Conservation (phyloP, 805 yeast species). For the Ogataea paradorogensis region DNA sequence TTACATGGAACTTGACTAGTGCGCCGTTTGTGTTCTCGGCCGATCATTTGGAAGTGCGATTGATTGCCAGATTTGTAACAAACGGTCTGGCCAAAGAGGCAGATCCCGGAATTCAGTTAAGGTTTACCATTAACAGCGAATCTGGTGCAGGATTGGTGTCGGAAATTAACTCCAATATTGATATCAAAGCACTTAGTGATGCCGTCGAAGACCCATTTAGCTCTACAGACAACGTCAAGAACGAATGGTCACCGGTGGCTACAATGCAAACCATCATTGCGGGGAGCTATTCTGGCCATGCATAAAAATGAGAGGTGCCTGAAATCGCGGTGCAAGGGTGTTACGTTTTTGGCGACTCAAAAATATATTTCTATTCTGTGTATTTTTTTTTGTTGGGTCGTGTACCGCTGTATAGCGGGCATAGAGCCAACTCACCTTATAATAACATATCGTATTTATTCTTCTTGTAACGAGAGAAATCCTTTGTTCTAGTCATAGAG, state of each 20-base stretch:
- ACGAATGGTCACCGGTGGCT: slow-evolving; percentile 39
- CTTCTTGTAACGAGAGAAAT: background rate
- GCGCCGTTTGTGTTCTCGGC: slow-evolving; percentile 38
- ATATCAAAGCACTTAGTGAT: slow-evolving; percentile 26
- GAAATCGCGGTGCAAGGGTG: slow-evolving; percentile 8
- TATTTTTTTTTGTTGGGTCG: slow-evolving; percentile 9
- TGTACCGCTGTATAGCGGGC: slow-evolving; percentile 5
- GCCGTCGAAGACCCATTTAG: slow-evolving; percentile 36
- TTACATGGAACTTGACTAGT: slow-evolving; percentile 70
- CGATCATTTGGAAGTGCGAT: slow-evolving; percentile 51
- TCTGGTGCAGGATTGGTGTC: slow-evolving; percentile 44
- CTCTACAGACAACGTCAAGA: slow-evolving; percentile 21
- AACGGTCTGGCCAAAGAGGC: slow-evolving; percentile 68
- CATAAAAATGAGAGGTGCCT: slow-evolving; percentile 5
- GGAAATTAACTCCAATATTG: slow-evolving; percentile 39
- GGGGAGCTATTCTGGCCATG: slow-evolving; percentile 47
- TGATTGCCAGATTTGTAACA: slow-evolving; percentile 85
- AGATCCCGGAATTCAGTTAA: slow-evolving; percentile 68
- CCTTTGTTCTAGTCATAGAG: background rate
- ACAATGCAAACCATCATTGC: slow-evolving; percentile 46
- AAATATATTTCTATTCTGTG: slow-evolving; percentile 8
- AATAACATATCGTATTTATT: slow-evolving; percentile 2
- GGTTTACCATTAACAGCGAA: slow-evolving; percentile 49
- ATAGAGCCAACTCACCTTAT: slow-evolving; percentile 5
- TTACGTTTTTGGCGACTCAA: background rate